Conservation (phyloP, 805 yeast genomes). For the Yarrowia sp. region DNA sequence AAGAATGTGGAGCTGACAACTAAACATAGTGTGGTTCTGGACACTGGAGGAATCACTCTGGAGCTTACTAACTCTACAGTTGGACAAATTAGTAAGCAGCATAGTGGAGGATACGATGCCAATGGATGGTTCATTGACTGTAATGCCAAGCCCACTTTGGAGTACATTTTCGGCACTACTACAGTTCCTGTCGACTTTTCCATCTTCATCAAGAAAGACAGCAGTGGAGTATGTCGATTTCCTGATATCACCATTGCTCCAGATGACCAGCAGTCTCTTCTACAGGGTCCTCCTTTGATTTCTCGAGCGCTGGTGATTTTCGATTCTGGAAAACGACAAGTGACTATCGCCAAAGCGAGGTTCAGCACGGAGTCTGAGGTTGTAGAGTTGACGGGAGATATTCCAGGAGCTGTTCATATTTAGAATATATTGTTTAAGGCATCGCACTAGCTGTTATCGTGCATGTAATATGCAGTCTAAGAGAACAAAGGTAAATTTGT, state of each 20-base stretch:
- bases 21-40: not conserved
- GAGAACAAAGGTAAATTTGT: too few species aligned
- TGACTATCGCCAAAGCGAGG: not conserved
- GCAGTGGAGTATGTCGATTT: not conserved
- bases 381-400: not conserved
- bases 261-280: not conserved
- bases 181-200: not conserved
- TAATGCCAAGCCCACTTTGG: not conserved
- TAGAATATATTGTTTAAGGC: not conserved
- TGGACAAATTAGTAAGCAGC: not conserved
- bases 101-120: not conserved
- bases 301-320: not conserved
- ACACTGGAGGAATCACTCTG: constrained; percentile 3
- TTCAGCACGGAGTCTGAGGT: not conserved
- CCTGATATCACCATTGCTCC: constrained; percentile 1
- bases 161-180: not conserved
- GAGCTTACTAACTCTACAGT: not conserved
- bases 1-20: not conserved
- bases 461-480: too few species aligned
- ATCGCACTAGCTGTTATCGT: too few species aligned
- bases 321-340: not conserved
- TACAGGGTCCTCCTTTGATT: constrained; percentile 1
- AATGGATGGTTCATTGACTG: not conserved
- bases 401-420: not conserved
- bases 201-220: not conserved